Conservation (phyloP, 495 filamentous ascomycete species). For the Mycothermus thermophilus region DNA sequence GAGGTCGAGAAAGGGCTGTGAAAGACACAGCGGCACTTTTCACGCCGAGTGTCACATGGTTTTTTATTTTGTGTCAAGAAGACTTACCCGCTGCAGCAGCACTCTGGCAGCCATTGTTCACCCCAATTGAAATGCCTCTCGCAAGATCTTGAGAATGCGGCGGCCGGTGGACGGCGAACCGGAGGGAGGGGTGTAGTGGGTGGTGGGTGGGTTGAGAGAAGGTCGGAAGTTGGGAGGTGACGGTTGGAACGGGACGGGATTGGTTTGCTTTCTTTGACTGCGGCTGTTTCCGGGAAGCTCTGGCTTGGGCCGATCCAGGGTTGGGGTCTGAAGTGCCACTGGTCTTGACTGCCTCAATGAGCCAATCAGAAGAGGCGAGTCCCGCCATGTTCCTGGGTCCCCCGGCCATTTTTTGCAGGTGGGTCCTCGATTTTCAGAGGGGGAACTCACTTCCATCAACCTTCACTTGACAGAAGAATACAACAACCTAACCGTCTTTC, state of each 20-base stretch:
- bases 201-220: conserved; percentile 1
- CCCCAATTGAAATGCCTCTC: conserved; percentile 24
- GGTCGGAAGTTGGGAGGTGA: conserved; percentile 6
- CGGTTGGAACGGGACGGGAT: conserved; percentile 2
- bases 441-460: too few relatives aligned
- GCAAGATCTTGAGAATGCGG: conserved; percentile 1
- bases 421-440: too few relatives aligned
- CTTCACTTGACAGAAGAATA: too few relatives aligned
- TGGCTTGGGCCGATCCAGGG: not conserved
- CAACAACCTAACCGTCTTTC: too few relatives aligned
- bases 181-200: conserved; percentile 3
- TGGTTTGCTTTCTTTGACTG: conserved; percentile 1
- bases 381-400: too few relatives aligned
- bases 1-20: not conserved
- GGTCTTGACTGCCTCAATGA: not conserved
- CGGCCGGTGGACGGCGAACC: not conserved
- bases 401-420: too few relatives aligned
- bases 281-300: conserved; percentile 13
- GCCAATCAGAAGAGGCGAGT: too few relatives aligned
- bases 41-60: too few relatives aligned
- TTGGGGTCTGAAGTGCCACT: not conserved
- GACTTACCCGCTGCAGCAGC: conserved; percentile 34
- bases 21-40: not conserved
- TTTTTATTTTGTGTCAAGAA: too few relatives aligned
- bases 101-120: conserved; percentile 39